Evolutionary conservation across 2,329 filamentous ascomycete genomes (phyloP).

Genomic region (Botrytis tulipae): DNA sequence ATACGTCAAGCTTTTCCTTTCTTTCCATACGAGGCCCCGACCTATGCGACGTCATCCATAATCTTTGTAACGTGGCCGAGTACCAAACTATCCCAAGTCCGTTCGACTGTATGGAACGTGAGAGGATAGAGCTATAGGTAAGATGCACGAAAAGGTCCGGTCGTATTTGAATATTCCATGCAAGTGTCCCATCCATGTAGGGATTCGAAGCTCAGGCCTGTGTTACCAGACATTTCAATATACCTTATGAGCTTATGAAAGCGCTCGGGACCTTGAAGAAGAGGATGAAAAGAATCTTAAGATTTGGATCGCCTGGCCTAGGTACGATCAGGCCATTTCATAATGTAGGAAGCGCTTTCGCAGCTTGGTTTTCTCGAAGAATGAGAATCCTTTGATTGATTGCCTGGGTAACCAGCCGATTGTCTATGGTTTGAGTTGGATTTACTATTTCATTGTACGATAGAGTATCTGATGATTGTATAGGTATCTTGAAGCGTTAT

Average conservation of each 20-base stretch:
- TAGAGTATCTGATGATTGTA: not conserved
- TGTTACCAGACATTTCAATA: not conserved
- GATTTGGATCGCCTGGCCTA: not conserved
- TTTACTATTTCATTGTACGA: not conserved
- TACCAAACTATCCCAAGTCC: not conserved
- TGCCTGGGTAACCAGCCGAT: not conserved
- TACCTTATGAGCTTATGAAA: not conserved
- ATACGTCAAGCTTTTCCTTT: not conserved
- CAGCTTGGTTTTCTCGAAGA: not conserved
- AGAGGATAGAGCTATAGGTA: not conserved
- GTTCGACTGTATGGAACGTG: not conserved
- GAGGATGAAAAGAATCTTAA: not conserved
- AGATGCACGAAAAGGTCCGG: not conserved
- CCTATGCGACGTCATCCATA: not conserved
- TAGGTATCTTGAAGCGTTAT: not conserved
- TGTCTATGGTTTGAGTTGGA: not conserved
- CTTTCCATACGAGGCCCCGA: not conserved
- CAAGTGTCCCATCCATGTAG: conserved; percentile 9
- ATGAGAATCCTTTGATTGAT: not conserved
- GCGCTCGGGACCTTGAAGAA: not conserved
- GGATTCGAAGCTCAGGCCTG: not conserved
- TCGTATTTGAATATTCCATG: not conserved
- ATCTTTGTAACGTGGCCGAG: not conserved
- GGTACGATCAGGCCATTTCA: not conserved
- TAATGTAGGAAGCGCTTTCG: not conserved